Percentiles rank a stretch among this genome's conserved stretches.
Conservation (phyloP, 2,329 filamentous ascomycete species). For the Bimuria novae-zelandiae region DNA sequence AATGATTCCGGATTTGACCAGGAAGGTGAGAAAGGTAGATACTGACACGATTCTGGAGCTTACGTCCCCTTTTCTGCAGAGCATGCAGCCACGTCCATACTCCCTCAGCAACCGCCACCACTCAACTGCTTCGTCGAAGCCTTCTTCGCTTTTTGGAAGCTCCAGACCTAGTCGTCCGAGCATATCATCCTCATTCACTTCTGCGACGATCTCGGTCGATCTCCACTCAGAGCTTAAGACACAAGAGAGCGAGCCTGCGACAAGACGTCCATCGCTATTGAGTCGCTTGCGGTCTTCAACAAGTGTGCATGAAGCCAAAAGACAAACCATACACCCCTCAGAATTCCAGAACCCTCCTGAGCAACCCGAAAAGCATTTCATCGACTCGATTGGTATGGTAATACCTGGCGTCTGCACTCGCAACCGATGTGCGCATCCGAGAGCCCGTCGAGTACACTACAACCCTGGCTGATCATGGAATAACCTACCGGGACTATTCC, state of each 20-base stretch:
- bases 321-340: constrained; percentile 7
- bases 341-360: constrained; percentile 25
- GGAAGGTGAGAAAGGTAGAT: background rate
- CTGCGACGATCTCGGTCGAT: constrained; percentile 16
- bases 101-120: background rate
- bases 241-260: background rate
- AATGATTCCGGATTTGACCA: background rate
- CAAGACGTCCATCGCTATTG: constrained; percentile 20
- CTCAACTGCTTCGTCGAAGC: constrained; percentile 7
- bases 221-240: constrained; percentile 2
- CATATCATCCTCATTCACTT: constrained; percentile 15
- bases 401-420: constrained; percentile 30
- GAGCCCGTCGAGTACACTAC: constrained; percentile 34
- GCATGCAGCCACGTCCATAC: background rate
- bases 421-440: constrained; percentile 18
- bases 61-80: background rate
- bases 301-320: constrained; percentile 4
- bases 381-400: constrained; percentile 33
- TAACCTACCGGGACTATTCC: constrained; percentile 27
- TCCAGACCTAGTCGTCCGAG: constrained; percentile 8
- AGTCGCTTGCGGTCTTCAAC: constrained; percentile 21
- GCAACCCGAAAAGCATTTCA: constrained; percentile 29
- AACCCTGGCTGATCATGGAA: constrained; percentile 29
- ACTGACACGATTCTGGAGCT: constrained; percentile 1
- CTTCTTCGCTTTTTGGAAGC: background rate